Base-by-base conservation (phyloP, 805 yeast species). In the Candida verbasci region DNA sequence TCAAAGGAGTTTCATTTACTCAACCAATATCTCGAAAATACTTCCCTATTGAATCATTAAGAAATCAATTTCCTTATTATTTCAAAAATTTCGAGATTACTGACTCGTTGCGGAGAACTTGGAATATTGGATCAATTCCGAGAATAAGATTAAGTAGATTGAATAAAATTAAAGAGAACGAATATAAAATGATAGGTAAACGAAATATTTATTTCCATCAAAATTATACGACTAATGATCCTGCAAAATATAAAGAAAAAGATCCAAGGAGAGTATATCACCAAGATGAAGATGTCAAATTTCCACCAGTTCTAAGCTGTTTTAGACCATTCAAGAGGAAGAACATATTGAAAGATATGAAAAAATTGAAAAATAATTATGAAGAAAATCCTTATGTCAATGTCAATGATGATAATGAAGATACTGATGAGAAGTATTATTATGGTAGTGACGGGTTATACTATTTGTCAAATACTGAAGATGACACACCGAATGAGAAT, bases 401-500 rank as follows among this genome's bases (percentile, higher is more conserved):
- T 21, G 14, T 14, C 3, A 17, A 24, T 16, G 23, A 16, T 6
- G 35, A 47, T 31, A 60, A 58, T 8, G 35, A 37, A 56, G 24
- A 52, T 48, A 9, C 47, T 9, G 41, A 50, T 8, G 53, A 53
- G 25, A 52, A 53, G 17, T 72, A 62, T 47, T 68, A 56, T 39
- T 52, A 51, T 11, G 68, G 78, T 1, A 76, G 77, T n/a, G 85
- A 79, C 54, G 85, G 85, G 2, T 57, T 78, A 4, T 55, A 62
- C 23, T 61, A 56, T 34, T 59, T 62, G 42, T 41, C 33, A 8
- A 64, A 65, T 36, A 79, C 83, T 0, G 60, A 60, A 10, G 86
- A 80, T 52, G 86, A 80, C 52, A 62, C 72, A 3, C 84, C 85
- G 0, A 76, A 73, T 50, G 77, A 74, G 32, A 68, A 61, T 38